These are phyloP conservation scores for Akanthomyces dipterigenus DNA, from an alignment of 2,329 filamentous ascomycete genomes.

Conservation along the genomic window DNA sequence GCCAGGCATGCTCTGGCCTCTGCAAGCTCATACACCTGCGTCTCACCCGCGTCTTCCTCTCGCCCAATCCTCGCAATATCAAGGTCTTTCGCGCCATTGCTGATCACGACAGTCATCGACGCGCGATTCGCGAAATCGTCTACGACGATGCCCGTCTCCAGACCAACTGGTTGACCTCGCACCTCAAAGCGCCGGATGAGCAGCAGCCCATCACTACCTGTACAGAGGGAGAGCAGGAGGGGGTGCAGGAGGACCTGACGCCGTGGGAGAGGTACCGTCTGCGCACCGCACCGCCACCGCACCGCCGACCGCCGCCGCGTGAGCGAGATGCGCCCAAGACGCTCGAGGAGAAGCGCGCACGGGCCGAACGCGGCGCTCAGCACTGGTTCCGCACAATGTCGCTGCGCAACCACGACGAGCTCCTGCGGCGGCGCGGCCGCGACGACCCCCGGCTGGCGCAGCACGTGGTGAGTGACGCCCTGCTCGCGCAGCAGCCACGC, in stretches of 20 bases:
- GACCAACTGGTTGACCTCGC: neutral
- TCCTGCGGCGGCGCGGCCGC: neutral
- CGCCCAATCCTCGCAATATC: conserved; percentile 31
- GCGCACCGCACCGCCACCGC: neutral
- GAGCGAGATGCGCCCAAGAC: neutral
- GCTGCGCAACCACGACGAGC: neutral
- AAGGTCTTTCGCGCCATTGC: conserved; percentile 30
- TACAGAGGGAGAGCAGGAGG: no score
- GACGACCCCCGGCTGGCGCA: neutral
- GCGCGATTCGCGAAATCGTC: conserved; percentile 30
- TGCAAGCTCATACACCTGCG: neutral
- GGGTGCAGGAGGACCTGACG: neutral
- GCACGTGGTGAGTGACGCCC: neutral
- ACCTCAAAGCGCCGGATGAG: neutral
- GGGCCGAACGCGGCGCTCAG: neutral
- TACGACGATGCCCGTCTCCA: conserved; percentile 27
- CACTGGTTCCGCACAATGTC: neutral
- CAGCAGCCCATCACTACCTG: no score
- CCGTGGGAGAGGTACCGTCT: neutral
- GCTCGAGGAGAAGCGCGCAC: neutral
- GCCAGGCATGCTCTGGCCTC: neutral
- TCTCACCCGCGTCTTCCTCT: conserved; percentile 29
- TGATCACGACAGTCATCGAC: conserved; percentile 26
- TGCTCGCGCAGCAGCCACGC: neutral
- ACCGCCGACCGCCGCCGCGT: neutral